phyloP scores from a whole-genome alignment of 208 protist genomes.

The Wallacemonas rigidus region DNA sequence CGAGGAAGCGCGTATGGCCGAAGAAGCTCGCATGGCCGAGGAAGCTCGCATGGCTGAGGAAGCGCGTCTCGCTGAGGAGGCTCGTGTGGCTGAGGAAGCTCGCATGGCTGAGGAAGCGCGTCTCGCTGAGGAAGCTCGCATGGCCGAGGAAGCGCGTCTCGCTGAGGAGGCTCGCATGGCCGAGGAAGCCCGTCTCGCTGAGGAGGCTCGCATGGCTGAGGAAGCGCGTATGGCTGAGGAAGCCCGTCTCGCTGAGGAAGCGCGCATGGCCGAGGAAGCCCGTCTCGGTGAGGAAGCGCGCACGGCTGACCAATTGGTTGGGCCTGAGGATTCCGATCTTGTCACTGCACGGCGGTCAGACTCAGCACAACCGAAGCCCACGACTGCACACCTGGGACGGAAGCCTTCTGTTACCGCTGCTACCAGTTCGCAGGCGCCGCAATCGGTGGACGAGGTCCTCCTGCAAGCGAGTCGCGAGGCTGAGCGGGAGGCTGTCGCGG shows the following conservation, averaged over 20 bases:
- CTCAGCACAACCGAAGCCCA: too few relatives aligned
- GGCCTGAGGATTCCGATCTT: background rate
- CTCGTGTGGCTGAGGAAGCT: background rate
- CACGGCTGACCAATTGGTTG: background rate
- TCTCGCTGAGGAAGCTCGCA: background rate
- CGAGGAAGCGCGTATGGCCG: background rate
- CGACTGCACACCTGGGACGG: background rate
- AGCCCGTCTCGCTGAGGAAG: background rate
- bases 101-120: background rate
- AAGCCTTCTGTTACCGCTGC: background rate
- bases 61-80: background rate
- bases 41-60: conserved; percentile 11
- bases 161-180: conserved; percentile 13
- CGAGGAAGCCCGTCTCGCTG: background rate
- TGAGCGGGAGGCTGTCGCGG: conserved; percentile 6
- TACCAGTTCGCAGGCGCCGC: background rate
- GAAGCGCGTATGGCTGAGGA: conserved; percentile 2
- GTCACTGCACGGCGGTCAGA: too few relatives aligned
- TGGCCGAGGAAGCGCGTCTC: background rate
- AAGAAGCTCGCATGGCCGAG: conserved; percentile 13
- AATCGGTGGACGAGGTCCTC: background rate
- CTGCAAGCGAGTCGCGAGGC: background rate
- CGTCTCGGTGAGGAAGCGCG: background rate
- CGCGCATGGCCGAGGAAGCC: background rate
- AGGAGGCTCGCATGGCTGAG: background rate